Percentiles rank a stretch among this genome's conserved stretches.
These are phyloP conservation scores for Trichoderma virens DNA, from an alignment of 495 filamentous ascomycete genomes.

Conservation along the genomic window DNA sequence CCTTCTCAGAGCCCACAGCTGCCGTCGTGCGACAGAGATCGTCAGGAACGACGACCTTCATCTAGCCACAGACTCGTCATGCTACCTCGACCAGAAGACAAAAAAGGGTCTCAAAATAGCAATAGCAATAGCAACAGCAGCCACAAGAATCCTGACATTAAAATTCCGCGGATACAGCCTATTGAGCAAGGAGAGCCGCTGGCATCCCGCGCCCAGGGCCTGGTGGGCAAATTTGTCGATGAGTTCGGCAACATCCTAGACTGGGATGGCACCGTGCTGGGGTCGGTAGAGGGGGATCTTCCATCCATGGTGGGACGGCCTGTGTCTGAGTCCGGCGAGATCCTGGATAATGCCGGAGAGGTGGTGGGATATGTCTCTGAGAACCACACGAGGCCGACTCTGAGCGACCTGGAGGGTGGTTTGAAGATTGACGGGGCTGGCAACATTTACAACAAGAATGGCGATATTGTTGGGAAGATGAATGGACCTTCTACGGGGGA, in stretches of 20 bases:
- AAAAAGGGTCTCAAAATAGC: not conserved
- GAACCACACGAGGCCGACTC: conserved; percentile 23
- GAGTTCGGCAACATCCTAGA: conserved; percentile 73
- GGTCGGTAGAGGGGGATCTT: conserved; percentile 37
- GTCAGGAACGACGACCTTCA: not conserved
- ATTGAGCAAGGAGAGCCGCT: not conserved
- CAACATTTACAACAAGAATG: conserved; percentile 36
- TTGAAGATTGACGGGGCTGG: conserved; percentile 37
- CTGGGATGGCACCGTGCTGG: conserved; percentile 32
- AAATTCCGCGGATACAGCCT: conserved; percentile 8
- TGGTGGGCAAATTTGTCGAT: conserved; percentile 67
- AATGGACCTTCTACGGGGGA: conserved; percentile 30
- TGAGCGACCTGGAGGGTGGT: conserved; percentile 29
- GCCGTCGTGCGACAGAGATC: not conserved
- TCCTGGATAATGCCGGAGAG: conserved; percentile 37
- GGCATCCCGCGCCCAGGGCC: conserved; percentile 40
- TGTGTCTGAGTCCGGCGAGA: conserved; percentile 36
- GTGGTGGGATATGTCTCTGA: conserved; percentile 41
- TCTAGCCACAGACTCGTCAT: conserved; percentile 3
- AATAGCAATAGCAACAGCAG: not conserved
- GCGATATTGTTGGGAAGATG: conserved; percentile 38
- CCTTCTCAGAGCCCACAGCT: not conserved
- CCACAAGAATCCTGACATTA: not conserved
- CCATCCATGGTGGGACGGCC: conserved; percentile 37
- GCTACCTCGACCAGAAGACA: not conserved